Conservation (phyloP, 768 basidiomycete genomes). For the Coprinopsis sp. region DNA sequence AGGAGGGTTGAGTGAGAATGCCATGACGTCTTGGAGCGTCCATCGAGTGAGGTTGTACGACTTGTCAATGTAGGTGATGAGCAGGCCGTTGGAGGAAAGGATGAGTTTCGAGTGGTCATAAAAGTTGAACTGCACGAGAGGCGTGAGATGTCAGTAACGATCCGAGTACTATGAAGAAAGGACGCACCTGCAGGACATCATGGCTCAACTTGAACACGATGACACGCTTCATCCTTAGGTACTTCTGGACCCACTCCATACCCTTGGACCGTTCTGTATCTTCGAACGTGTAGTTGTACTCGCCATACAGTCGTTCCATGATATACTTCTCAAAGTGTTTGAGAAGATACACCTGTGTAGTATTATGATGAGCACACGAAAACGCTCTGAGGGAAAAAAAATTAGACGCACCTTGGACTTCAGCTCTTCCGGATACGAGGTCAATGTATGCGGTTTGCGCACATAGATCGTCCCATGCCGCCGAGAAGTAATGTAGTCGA, state of each 20-base stretch:
- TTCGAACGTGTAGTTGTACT: conserved; percentile 78
- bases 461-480: conserved; percentile 62
- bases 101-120: conserved; percentile 96
- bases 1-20: conserved; percentile 36
- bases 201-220: conserved; percentile 97
- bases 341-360: conserved; percentile 86
- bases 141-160: conserved; percentile 2
- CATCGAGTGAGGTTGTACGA: conserved; percentile 72
- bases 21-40: conserved; percentile 69
- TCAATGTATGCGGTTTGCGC: conserved; percentile 66
- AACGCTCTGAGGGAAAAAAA: too few species aligned
- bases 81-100: conserved; percentile 71
- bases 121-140: conserved; percentile 97
- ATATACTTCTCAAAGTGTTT: conserved; percentile 95
- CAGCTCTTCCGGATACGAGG: conserved; percentile 74
- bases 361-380: too few species aligned
- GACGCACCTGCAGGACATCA: conserved; percentile 83
- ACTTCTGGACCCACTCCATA: conserved; percentile 95
- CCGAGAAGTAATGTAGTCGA: conserved; percentile 80
- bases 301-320: conserved; percentile 82
- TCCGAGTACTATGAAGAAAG: conserved; percentile 1
- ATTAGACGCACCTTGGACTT: too few species aligned
- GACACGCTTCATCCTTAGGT: conserved; percentile 93
- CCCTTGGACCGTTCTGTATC: conserved; percentile 66
- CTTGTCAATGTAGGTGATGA: conserved; percentile 90